These are phyloP conservation scores for Castanospermum australe DNA, from an alignment of 306 rosid species.

Conservation along the genomic window DNA sequence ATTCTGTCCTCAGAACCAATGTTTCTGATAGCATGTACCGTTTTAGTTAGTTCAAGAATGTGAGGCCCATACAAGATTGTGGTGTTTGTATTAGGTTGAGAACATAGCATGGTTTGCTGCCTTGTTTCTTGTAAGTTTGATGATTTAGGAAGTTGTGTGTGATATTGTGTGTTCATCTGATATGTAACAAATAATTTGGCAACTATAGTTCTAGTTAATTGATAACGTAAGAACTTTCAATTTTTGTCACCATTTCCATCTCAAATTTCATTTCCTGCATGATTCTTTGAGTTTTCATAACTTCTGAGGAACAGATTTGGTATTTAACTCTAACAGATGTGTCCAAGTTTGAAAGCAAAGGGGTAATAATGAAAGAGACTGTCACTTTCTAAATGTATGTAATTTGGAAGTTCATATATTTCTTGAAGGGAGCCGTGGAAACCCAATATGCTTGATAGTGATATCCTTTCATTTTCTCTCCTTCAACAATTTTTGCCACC, in stretches of 20 bases:
- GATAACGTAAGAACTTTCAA: background rate
- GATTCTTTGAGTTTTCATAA: background rate
- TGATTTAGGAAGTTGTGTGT: background rate
- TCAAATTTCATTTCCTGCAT: background rate
- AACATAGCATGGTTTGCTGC: background rate
- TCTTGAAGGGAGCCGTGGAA: background rate
- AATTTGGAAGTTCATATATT: background rate
- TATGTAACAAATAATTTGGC: background rate
- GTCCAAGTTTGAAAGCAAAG: background rate
- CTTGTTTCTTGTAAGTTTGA: background rate
- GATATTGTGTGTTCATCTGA: background rate
- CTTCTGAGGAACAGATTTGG: background rate
- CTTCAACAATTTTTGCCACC: background rate
- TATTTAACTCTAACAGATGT: background rate
- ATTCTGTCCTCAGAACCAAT: background rate
- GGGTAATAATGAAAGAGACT: background rate
- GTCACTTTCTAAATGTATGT: background rate
- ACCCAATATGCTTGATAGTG: conserved; percentile 2
- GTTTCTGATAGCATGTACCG: background rate
- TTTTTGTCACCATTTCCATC: background rate
- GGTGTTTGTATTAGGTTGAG: background rate
- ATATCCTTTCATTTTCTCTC: background rate
- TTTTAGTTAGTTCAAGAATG: background rate
- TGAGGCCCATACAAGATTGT: background rate
- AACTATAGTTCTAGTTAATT: background rate